These are phyloP conservation scores for Rosellinia necatrix DNA, from an alignment of 2,329 filamentous ascomycete genomes.

Conservation along the genomic window DNA sequence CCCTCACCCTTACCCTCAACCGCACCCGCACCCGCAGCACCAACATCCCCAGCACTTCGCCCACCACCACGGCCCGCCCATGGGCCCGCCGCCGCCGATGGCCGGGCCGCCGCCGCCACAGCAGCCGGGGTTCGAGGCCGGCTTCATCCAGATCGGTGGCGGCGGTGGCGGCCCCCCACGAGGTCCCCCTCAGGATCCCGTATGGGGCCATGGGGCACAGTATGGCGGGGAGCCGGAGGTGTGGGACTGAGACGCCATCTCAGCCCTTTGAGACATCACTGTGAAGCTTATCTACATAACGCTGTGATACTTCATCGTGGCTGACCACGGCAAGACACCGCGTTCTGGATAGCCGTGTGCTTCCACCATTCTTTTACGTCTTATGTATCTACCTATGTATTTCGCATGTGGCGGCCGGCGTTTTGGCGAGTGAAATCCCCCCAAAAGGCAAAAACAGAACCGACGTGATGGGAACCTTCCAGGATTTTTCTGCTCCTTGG, in stretches of 20 bases:
- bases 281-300: too few relatives aligned
- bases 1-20: background rate
- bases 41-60: constrained; percentile 21
- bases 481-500: too few relatives aligned
- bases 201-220: constrained; percentile 22
- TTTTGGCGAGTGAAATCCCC: too few relatives aligned
- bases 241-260: constrained; percentile 16
- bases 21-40: constrained; percentile 7
- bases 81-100: constrained; percentile 23
- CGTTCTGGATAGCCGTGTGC: too few relatives aligned
- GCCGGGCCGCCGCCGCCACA: constrained; percentile 14
- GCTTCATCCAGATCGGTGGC: constrained; percentile 37
- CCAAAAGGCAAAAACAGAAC: too few relatives aligned
- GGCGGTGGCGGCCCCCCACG: constrained; percentile 24
- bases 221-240: constrained; percentile 17
- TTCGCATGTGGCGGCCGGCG: too few relatives aligned
- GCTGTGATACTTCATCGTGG: background rate
- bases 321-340: background rate
- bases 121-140: constrained; percentile 34
- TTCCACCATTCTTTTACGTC: too few relatives aligned
- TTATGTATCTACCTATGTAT: too few relatives aligned
- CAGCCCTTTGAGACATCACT: too few relatives aligned
- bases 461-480: too few relatives aligned
- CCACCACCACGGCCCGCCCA: constrained; percentile 13
- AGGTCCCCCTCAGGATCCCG: constrained; percentile 18